Percentiles rank a stretch among this genome's conserved stretches.
These are phyloP conservation scores for Sarcomyxa edulis DNA, from an alignment of 768 basidiomycete species.

Conservation along the genomic window DNA sequence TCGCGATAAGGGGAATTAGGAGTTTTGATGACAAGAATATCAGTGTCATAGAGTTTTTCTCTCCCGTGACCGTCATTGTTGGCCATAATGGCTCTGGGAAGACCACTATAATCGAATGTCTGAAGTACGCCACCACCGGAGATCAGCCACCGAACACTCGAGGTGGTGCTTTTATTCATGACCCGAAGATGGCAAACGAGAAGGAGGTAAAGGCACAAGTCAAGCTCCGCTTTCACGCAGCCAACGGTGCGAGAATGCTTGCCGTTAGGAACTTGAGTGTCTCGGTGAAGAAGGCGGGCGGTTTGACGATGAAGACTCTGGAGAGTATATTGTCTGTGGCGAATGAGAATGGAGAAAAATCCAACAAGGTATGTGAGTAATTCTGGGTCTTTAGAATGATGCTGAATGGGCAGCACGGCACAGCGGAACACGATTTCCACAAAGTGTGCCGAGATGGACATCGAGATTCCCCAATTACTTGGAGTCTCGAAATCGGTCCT, in stretches of 20 bases:
- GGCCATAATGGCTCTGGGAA: slow-evolving; percentile 99
- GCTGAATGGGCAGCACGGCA: neutral
- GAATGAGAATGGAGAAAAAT: slow-evolving; percentile 58
- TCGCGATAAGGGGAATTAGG: slow-evolving; percentile 90
- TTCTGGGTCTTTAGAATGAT: neutral
- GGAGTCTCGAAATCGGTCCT: slow-evolving; percentile 98
- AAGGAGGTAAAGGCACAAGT: slow-evolving; percentile 99
- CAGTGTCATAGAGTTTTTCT: slow-evolving; percentile 93
- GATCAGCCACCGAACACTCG: slow-evolving; percentile 97
- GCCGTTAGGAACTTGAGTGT: slow-evolving; percentile 90
- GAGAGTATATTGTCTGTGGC: slow-evolving; percentile 83
- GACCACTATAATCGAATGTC: slow-evolving; percentile 98
- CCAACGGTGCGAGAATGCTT: slow-evolving; percentile 86
- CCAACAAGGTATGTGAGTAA: slow-evolving; percentile 65
- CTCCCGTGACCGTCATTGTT: slow-evolving; percentile 96
- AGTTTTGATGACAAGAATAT: slow-evolving; percentile 96
- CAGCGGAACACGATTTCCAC: slow-evolving; percentile 91
- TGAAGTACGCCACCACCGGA: slow-evolving; percentile 98
- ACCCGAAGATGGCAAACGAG: slow-evolving; percentile 99
- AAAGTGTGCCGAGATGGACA: slow-evolving; percentile 95
- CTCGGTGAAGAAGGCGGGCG: slow-evolving; percentile 82
- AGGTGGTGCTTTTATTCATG: slow-evolving; percentile 97
- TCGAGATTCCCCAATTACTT: slow-evolving; percentile 86
- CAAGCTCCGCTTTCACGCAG: slow-evolving; percentile 86
- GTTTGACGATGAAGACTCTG: slow-evolving; percentile 94